Evolutionary conservation across 2,329 filamentous ascomycete species (phyloP), one percentile per base, ranked within the genome.

Genomic region (Colletotrichum costaricense): DNA sequence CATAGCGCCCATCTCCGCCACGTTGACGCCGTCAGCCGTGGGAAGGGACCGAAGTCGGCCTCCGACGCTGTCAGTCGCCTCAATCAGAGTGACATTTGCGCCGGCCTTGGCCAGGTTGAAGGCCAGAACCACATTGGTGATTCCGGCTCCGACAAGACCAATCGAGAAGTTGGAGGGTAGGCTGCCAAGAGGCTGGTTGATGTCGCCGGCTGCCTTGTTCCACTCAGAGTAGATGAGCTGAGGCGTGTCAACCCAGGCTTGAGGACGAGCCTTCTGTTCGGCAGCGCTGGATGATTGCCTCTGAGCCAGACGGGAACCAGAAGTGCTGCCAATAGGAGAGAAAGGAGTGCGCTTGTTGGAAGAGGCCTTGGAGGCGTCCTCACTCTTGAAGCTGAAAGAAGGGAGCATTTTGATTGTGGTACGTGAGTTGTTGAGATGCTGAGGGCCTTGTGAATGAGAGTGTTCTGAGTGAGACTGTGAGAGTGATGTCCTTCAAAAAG

Each of bases 1-100:
- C 64, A 67, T 67, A 19, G 64, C 64, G n/a, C 64, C 64, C 64
- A 67, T 67, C 55, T 67, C 64, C 8, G 64, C 64, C 8, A 67
- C 55, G 55, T 67, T 67, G 26, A 67, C 38, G 12, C 64, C 64
- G 19, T 67, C 64, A 19, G 64, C 35, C 6, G 60, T 63, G 9
- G 60, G 60, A 11, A 63, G 60, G 11, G 60, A 63, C 9, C 60
- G 35, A 8, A 63, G 60, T 2, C 60, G 42, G 49, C 60, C 60
- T 16, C 60, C 60, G 46, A 63, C 60, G 5, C 26, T 30, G 14
- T 63, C 42, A 24, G 60, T 63, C n/a, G 60, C 60, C 60, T 63
- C 60, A 28, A 63, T 63, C 60, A 63, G 30, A 19, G 60, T 63
- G 11, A 63, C 60, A 52, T 63, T n/a, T 2, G 60, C 60, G 6